Percentiles rank a stretch among this genome's conserved stretches.
Conservation (phyloP, 169 alveolate genomes). For the Eimeria acervulina region DNA sequence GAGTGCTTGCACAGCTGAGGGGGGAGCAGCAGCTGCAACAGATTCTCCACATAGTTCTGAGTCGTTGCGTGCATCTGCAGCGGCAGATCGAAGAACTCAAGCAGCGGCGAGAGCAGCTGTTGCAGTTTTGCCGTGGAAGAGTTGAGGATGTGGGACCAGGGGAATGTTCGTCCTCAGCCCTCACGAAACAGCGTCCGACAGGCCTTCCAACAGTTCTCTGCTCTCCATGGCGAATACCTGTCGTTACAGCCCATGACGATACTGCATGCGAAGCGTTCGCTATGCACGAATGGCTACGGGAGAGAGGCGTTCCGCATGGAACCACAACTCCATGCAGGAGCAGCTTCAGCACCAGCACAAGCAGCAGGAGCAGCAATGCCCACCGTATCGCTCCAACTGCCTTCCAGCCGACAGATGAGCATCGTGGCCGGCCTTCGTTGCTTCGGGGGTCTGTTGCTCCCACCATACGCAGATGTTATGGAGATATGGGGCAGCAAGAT, state of each 20-base stretch:
- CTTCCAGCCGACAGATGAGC: background rate
- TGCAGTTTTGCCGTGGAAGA: background rate
- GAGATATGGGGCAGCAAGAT: background rate
- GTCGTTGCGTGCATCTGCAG: slow-evolving; percentile 42
- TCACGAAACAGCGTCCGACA: background rate
- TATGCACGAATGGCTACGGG: slow-evolving; percentile 16
- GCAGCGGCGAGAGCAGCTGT: slow-evolving; percentile 20
- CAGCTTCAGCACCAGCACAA: background rate
- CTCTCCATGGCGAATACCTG: slow-evolving; percentile 37
- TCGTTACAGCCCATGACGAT: background rate
- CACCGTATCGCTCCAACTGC: background rate
- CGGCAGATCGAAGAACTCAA: background rate
- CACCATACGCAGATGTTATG: background rate
- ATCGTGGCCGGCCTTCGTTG: background rate
- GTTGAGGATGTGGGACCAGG: background rate
- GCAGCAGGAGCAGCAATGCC: background rate
- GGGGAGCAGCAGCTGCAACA: slow-evolving; percentile 55
- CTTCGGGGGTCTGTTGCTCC: background rate
- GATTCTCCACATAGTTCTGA: slow-evolving; percentile 21
- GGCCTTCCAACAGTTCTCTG: background rate
- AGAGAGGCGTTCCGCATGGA: background rate
- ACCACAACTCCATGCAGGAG: background rate
- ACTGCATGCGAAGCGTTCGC: background rate
- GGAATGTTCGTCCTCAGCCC: background rate
- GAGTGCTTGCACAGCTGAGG: slow-evolving; percentile 5